Evolutionary conservation across 768 basidiomycete genomes (phyloP).

Genomic region (Russula griseocarnosa): DNA sequence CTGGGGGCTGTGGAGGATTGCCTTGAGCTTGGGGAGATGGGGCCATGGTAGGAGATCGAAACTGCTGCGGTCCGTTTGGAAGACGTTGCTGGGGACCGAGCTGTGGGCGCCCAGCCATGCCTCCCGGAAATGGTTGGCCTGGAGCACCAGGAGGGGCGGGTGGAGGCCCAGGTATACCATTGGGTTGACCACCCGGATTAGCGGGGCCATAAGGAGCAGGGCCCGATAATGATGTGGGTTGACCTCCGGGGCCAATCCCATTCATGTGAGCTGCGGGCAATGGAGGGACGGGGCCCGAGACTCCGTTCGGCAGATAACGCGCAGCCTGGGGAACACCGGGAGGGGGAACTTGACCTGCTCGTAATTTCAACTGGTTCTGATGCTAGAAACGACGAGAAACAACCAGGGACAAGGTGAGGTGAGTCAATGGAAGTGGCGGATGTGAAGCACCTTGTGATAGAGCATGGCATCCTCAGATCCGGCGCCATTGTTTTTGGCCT

Average conservation of each 20-base stretch:
- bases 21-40: slow-evolving; percentile 52
- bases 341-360: slow-evolving; percentile 1
- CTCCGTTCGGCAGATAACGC: slow-evolving; percentile 31
- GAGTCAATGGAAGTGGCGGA: background rate
- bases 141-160: slow-evolving; percentile 17
- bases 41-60: slow-evolving; percentile 63
- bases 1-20: slow-evolving; percentile 34
- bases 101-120: slow-evolving; percentile 35
- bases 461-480: slow-evolving; percentile 68
- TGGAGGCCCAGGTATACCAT: slow-evolving; percentile 28
- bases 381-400: slow-evolving; percentile 33
- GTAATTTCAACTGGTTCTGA: slow-evolving; percentile 34
- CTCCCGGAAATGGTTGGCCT: slow-evolving; percentile 17
- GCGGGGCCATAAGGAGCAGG: slow-evolving; percentile 19
- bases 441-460: slow-evolving; percentile 58
- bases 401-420: background rate
- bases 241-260: slow-evolving; percentile 32
- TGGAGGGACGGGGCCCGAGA: slow-evolving; percentile 19
- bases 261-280: slow-evolving; percentile 32
- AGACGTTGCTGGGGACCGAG: slow-evolving; percentile 41
- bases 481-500: slow-evolving; percentile 65
- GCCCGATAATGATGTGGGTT: slow-evolving; percentile 24
- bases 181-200: slow-evolving; percentile 32
- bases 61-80: slow-evolving; percentile 46
- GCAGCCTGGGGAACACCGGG: slow-evolving; percentile 22